Percentiles rank a stretch among this genome's conserved stretches.
These are phyloP conservation scores for Barbarea vulgaris DNA, from an alignment of 345 rosid genomes.

Conservation along the genomic window DNA sequence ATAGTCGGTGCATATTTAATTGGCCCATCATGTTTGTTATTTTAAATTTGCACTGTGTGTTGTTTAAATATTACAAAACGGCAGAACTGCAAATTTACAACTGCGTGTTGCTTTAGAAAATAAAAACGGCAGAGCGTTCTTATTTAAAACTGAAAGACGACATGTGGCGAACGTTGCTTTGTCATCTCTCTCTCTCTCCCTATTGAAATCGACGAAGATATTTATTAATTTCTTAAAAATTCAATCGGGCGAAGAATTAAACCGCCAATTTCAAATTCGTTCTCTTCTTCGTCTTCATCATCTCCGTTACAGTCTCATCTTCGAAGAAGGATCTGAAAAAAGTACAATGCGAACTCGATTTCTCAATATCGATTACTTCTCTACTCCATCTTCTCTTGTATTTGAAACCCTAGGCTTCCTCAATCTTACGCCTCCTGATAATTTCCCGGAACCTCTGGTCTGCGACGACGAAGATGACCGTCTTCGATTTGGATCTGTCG, in stretches of 20 bases:
- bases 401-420: slow-evolving; percentile 60
- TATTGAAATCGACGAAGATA: slow-evolving; percentile 19
- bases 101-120: background rate
- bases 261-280: slow-evolving; percentile 52
- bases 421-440: slow-evolving; percentile 57
- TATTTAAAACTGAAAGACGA: background rate
- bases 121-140: background rate
- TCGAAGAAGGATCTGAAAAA: slow-evolving; percentile 1
- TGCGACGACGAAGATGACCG: slow-evolving; percentile 29
- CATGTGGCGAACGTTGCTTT: background rate
- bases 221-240: slow-evolving; percentile 8
- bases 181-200: background rate
- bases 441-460: slow-evolving; percentile 38
- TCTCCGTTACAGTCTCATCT: slow-evolving; percentile 4
- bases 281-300: slow-evolving; percentile 13
- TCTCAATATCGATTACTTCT: slow-evolving; percentile 61
- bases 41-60: slow-evolving; percentile 4
- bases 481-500: slow-evolving; percentile 42
- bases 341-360: slow-evolving; percentile 72
- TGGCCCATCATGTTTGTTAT: slow-evolving; percentile 20
- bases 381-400: slow-evolving; percentile 39
- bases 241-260: slow-evolving; percentile 20
- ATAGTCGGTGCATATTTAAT: slow-evolving; percentile 13
- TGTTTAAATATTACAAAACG: slow-evolving; percentile 11
- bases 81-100: background rate